Evolutionary conservation across 345 rosid species (phyloP), one percentile per base, ranked within the genome.

Genomic region (Garcia nutans): DNA sequence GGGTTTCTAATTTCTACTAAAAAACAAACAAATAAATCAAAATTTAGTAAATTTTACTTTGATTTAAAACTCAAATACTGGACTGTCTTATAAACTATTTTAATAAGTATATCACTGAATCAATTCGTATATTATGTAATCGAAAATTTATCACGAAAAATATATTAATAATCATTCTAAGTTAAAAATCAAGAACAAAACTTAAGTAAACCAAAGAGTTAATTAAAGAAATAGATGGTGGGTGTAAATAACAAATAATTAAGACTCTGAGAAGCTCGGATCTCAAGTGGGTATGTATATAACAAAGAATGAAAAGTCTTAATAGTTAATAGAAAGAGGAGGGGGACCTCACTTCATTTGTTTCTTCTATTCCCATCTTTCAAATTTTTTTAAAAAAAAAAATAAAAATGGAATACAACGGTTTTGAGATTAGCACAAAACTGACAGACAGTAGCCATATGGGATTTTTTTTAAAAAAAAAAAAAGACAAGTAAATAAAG

Each of bases 241-340:
- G 84, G 84, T 78, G 56, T 61, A 76, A 68, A 70, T 66, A 86
- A 74, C 90, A 83, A 37, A 37, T 1, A 37, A 37, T 1, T 37
- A 37, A 37, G 41, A 37, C 84, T 68, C 84, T 85, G 82, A 72
- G 44, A 65, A 87, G 88, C 87, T 84, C 87, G 83, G 85, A 87
- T 87, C 90, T 85, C 88, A 83, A 87, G 75, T 83, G 67, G 67
- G 58, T 5, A 16, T 13, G 11, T 62, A 13, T 59, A 72, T 26
- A 44, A 9, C 33, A 42, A 24, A 70, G 31, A 50, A 71, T 24
- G 41, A 52, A 73, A 79, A 76, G 66, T 50, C 77, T 59, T 37
- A 13, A 37, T 37, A 37, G 41, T 37, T 37, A 28, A 28, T 28
- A 37, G 7, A 37, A 6, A 37, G 6, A 37, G 41, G 0, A 6